These are phyloP conservation scores for Mucor indicus DNA, from an alignment of 371 early-diverging fungal genomes.

Conservation along the genomic window DNA sequence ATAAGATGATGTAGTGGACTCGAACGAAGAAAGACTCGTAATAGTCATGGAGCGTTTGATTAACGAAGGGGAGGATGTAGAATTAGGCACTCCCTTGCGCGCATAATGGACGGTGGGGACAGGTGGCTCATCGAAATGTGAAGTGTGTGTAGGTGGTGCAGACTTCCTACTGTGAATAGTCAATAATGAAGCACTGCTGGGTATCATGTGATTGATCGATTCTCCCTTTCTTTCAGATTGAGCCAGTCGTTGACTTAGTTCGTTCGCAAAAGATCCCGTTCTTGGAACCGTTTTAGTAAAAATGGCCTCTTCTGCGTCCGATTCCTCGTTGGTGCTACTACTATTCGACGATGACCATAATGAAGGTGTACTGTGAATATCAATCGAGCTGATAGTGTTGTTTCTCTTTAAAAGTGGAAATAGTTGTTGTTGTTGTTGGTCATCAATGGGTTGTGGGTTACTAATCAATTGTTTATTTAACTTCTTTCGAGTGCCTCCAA, in stretches of 20 bases:
- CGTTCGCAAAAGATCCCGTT: constrained; percentile 31
- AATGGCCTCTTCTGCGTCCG: constrained; percentile 1
- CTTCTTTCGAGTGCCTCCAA: too few relatives aligned
- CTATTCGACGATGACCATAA: constrained; percentile 6
- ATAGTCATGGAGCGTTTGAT: constrained; percentile 21
- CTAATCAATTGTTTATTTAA: too few relatives aligned
- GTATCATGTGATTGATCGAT: constrained; percentile 12
- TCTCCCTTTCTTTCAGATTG: constrained; percentile 21
- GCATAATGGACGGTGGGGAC: not conserved
- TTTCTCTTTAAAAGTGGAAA: too few relatives aligned
- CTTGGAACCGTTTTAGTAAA: constrained; percentile 15
- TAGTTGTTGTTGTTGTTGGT: too few relatives aligned
- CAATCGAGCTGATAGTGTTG: too few relatives aligned
- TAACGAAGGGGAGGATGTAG: constrained; percentile 14
- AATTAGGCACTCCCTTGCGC: constrained; percentile 12
- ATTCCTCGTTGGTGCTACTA: constrained; percentile 2
- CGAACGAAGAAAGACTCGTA: constrained; percentile 10
- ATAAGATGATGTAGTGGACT: not conserved
- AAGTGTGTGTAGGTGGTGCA: not conserved
- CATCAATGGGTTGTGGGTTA: too few relatives aligned
- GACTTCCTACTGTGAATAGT: not conserved
- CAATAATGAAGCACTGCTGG: not conserved
- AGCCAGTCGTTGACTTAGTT: constrained; percentile 30
- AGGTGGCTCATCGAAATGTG: not conserved
- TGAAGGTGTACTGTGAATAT: too few relatives aligned